Evolutionary conservation across 768 basidiomycete species (phyloP).

Genomic region (Steccherinum ochraceum): DNA sequence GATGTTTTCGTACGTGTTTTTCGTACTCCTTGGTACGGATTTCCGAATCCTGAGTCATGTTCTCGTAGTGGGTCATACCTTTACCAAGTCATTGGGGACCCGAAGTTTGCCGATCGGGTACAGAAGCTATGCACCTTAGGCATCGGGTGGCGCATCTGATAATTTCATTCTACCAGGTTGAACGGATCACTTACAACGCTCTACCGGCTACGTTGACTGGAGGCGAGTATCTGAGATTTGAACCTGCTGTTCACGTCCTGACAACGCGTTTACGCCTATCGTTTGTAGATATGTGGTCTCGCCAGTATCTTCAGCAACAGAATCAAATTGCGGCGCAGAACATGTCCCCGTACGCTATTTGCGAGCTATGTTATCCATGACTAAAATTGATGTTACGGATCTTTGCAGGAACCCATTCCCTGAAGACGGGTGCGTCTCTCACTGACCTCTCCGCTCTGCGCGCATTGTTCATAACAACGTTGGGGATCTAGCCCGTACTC

Average conservation of each 20-base stretch:
- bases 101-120: slow-evolving; percentile 43
- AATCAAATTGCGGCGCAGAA: slow-evolving; percentile 53
- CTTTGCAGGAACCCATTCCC: slow-evolving; percentile 44
- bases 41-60: background rate
- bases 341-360: slow-evolving; percentile 39
- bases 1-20: slow-evolving; percentile 46
- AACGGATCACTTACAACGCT: slow-evolving; percentile 46
- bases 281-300: slow-evolving; percentile 46
- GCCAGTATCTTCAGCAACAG: slow-evolving; percentile 54
- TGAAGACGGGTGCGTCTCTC: slow-evolving; percentile 35
- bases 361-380: background rate
- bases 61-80: slow-evolving; percentile 50
- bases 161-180: slow-evolving; percentile 22
- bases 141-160: background rate
- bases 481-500: slow-evolving; percentile 42
- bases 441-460: no score
- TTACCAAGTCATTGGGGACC: slow-evolving; percentile 50
- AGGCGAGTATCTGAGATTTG: slow-evolving; percentile 22
- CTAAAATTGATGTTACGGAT: background rate
- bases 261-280: background rate
- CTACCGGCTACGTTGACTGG: slow-evolving; percentile 43
- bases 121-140: background rate
- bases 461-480: no score
- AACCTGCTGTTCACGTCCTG: background rate
- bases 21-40: background rate